These are phyloP conservation scores for Paracorniculantispora psalliotae DNA, from an alignment of 2,329 filamentous ascomycete genomes.

Conservation along the genomic window DNA sequence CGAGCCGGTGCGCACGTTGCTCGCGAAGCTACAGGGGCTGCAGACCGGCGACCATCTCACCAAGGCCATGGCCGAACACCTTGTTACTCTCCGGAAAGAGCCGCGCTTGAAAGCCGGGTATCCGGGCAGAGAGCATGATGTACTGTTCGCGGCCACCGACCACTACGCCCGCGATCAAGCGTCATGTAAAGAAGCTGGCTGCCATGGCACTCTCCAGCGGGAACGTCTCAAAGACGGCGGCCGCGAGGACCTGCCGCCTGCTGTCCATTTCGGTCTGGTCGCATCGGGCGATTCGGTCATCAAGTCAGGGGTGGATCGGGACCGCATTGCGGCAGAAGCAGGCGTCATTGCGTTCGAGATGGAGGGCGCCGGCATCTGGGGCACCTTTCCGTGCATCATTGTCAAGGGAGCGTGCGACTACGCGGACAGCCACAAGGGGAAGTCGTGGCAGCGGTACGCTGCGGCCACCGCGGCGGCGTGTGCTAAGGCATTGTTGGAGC, in stretches of 20 bases:
- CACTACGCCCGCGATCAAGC: background rate
- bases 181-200: slow-evolving; percentile 22
- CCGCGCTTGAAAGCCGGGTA: too few species aligned
- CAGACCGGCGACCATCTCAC: too few species aligned
- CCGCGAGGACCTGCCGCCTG: slow-evolving; percentile 22
- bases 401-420: slow-evolving; percentile 34
- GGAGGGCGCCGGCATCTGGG: slow-evolving; percentile 24
- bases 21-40: too few species aligned
- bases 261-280: slow-evolving; percentile 32
- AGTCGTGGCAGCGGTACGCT: slow-evolving; percentile 30
- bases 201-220: slow-evolving; percentile 15
- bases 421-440: slow-evolving; percentile 33
- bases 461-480: slow-evolving; percentile 29
- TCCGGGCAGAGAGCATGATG: too few species aligned
- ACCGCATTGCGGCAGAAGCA: slow-evolving; percentile 22
- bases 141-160: too few species aligned
- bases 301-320: slow-evolving; percentile 29
- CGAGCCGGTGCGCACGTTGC: too few species aligned
- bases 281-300: slow-evolving; percentile 35
- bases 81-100: too few species aligned
- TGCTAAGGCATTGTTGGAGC: slow-evolving; percentile 21
- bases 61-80: too few species aligned
- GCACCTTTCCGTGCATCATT: slow-evolving; percentile 25
- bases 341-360: slow-evolving; percentile 25
- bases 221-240: slow-evolving; percentile 1